Evolutionary conservation across 345 rosid species (phyloP), one percentile per base, ranked within the genome.

Genomic region (Kernera saxatilis): DNA sequence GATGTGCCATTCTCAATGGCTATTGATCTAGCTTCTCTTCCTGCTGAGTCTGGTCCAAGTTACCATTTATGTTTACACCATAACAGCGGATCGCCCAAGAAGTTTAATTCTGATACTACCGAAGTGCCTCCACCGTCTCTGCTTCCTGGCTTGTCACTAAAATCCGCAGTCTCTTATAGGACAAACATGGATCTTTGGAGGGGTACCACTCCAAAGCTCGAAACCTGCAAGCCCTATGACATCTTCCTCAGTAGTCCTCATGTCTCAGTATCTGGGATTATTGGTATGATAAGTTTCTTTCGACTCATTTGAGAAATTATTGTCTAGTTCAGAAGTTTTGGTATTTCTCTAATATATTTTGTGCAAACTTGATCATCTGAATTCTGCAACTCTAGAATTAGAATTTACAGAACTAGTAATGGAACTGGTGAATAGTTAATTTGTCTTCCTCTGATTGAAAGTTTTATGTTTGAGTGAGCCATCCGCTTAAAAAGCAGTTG

Each of bases 201-300:
- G 67, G 86, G 93, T 79, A 79, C 69, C 49, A 85, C 80, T 73
- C 70, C 69, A 41, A 89, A 86, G 83, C 75, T 89, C 53, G 84
- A 81, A 82, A 69, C 57, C 81, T 81, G 82, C 74, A 89, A 86
- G 57, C 95, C 97, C 2, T 91, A 56, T 76, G 98, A 93, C 67
- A 25, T 85, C 46, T 86, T 93, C 56, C 94, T 87, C 37, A 89
- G 90, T 8, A 78, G 83, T 79, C 97, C 98, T 61, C 93, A 84
- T 44, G 64, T 89, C 70, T 83, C 96, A 13, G 91, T 86, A 35
- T 83, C 95, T 13, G 92, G 86, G 39, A 82, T 83, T 63, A 79
- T 91, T 30, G 98, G 97, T 91, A 84, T 78, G 80, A 54, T 70
- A 64, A n/a, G n/a, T 37, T 49, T 58, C 39, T 48, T 48, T 45